Evolutionary conservation across 192 early-diverging fungal species (phyloP).

Genomic region (Diversispora epigaea): DNA sequence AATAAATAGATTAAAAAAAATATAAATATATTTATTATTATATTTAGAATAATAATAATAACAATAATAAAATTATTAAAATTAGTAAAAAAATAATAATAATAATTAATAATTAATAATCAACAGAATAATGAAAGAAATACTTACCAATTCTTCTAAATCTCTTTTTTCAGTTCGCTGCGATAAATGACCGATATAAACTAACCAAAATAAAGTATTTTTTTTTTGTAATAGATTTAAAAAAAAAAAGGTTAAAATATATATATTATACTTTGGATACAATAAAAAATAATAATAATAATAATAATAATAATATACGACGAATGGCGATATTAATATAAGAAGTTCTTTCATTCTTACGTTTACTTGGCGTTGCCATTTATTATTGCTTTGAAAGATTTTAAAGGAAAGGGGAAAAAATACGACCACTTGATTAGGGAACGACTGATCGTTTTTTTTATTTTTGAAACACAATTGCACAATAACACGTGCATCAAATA

Average conservation of each 20-base stretch:
- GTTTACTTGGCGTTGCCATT: slow-evolving; percentile 31
- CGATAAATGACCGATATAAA: slow-evolving; percentile 55
- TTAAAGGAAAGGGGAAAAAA: not conserved
- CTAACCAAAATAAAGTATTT: not conserved
- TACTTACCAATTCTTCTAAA: slow-evolving; percentile 52
- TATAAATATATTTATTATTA: too few relatives aligned
- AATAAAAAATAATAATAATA: not conserved
- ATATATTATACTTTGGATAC: not conserved
- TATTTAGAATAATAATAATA: too few relatives aligned
- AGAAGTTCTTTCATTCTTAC: not conserved
- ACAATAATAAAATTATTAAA: not conserved
- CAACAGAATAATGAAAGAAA: not conserved
- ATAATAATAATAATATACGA: not conserved
- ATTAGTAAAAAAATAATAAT: not conserved
- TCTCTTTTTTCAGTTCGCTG: slow-evolving; percentile 51
- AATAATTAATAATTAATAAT: not conserved
- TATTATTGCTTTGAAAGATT: not conserved
- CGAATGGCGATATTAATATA: not conserved
- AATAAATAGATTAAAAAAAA: too few relatives aligned
- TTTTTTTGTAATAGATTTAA: too few relatives aligned
- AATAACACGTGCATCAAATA: too few relatives aligned
- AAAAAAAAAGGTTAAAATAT: not conserved
- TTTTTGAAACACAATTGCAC: too few relatives aligned
- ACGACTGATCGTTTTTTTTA: too few relatives aligned
- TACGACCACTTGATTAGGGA: too few relatives aligned